Evolutionary conservation across 108 stramenopile species (phyloP), one percentile per base, ranked within the genome.

Genomic region (Discostella stelligeroides): DNA sequence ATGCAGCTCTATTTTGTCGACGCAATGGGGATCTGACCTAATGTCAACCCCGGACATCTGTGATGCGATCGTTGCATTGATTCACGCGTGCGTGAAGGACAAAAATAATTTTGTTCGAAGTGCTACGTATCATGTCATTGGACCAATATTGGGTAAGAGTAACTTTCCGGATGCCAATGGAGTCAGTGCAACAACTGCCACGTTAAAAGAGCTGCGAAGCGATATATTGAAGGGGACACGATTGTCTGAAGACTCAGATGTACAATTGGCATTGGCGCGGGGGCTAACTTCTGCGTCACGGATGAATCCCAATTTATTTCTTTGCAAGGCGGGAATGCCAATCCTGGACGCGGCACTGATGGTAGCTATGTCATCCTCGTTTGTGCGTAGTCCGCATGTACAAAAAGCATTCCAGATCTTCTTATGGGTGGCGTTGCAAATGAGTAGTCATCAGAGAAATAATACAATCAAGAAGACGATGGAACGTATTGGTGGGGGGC

Each of bases 311-410:
- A 54, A 71, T 30, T n/a, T 82, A 4, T 84, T 84, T 63, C 66
- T 81, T 4, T 75, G 79, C 53, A 81, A 75, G 42, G 61, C 63
- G 15, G 84, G 84, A 12, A 73, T 82, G 63, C 68, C 84, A 7
- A 78, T 84, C 28, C 45, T 82, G 61, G 84, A 84, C 56, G 81
- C 76, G 13, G 84, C 84, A n/a, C 73, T 84, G 1, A 76, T 84
- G 77, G 60, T 84, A 34, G 66, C 81, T 40, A 66, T 84, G 80
- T 75, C 77, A 9, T 42, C 59, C 13, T 79, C 79, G 0, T 60
- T 72, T 12, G 71, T 48, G 23, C 42, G 54, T 15, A 50, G 66
- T 28, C 76, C 80, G 23, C 58, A 54, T 47, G 80, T 82, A 17
- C 80, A 79, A 49, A 80, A 70, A 40, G 70, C 70, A 41, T 84